Evolutionary conservation across 2,329 filamentous ascomycete genomes (phyloP).

Genomic region (Alternaria postmessia): DNA sequence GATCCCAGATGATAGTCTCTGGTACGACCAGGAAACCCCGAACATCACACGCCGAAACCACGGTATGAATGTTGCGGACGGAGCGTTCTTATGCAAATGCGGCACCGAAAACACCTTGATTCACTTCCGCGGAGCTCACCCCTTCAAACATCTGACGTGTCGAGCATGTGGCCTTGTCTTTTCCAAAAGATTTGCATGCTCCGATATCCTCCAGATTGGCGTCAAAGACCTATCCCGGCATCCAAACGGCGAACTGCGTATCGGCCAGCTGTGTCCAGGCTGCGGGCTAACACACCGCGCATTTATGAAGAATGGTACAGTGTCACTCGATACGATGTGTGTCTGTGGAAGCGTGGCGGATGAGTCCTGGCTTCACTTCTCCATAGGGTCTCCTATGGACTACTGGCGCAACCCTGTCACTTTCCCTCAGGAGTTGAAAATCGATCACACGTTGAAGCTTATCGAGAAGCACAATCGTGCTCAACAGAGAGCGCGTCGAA

Average conservation of each 20-base stretch:
- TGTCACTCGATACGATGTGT: neutral
- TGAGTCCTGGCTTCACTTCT: neutral
- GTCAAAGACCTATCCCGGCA: neutral
- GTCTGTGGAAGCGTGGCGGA: neutral
- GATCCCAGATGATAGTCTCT: neutral
- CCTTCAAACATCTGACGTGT: neutral
- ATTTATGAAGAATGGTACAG: neutral
- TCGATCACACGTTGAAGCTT: neutral
- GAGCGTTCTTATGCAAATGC: neutral
- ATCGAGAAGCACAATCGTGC: neutral
- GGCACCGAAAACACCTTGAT: neutral
- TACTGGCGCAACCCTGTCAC: neutral
- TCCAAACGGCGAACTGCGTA: neutral
- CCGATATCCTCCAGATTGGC: neutral
- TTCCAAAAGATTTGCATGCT: neutral
- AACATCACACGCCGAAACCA: neutral
- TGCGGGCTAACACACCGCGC: neutral
- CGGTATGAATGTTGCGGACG: neutral
- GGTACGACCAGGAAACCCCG: neutral
- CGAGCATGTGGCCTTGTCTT: neutral
- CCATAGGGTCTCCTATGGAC: neutral
- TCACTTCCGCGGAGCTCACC: neutral
- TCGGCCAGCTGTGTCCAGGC: neutral
- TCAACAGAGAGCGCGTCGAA: neutral
- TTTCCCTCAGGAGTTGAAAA: neutral